Evolutionary conservation across 1,284 basidiomycete species (phyloP).

Genomic region (Athelia psychrophila): DNA sequence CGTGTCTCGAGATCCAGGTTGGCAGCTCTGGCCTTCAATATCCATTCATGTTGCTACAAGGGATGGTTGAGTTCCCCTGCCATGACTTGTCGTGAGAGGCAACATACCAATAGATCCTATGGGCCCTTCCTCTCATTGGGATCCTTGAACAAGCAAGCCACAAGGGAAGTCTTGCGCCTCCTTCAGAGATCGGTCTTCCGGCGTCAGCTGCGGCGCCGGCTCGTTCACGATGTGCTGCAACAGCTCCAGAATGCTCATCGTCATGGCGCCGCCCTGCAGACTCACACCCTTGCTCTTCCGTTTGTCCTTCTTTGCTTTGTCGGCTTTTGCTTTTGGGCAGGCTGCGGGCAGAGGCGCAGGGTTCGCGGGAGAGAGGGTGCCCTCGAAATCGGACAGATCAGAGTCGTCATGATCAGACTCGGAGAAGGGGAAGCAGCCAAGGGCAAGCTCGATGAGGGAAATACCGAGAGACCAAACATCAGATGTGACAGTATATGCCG

Average conservation of each 20-base stretch:
- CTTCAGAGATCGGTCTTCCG: constrained; percentile 65
- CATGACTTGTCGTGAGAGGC: too few species aligned
- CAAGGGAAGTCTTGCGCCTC: constrained; percentile 81
- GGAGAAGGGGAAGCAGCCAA: constrained; percentile 91
- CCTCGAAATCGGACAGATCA: constrained; percentile 68
- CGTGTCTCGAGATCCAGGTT: constrained; percentile 60
- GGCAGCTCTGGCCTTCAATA: constrained; percentile 44
- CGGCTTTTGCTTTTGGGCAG: constrained; percentile 28
- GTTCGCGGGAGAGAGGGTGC: constrained; percentile 53
- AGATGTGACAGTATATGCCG: constrained; percentile 95
- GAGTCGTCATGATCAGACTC: constrained; percentile 64
- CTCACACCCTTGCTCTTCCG: constrained; percentile 82
- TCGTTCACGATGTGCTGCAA: constrained; percentile 98
- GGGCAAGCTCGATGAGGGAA: constrained; percentile 90
- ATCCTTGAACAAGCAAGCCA: constrained; percentile 82
- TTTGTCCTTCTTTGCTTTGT: constrained; percentile 43
- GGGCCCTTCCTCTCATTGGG: constrained; percentile 75
- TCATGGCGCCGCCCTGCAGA: constrained; percentile 87
- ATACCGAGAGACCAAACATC: constrained; percentile 98
- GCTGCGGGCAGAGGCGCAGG: constrained; percentile 36
- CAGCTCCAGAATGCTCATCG: constrained; percentile 96
- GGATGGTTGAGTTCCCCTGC: background rate
- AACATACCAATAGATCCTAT: constrained; percentile 73
- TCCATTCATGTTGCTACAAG: constrained; percentile 58
- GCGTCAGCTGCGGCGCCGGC: constrained; percentile 80